Base-by-base conservation (phyloP, 148 eudicot genomes). In the Dysphania ambrosioides region DNA sequence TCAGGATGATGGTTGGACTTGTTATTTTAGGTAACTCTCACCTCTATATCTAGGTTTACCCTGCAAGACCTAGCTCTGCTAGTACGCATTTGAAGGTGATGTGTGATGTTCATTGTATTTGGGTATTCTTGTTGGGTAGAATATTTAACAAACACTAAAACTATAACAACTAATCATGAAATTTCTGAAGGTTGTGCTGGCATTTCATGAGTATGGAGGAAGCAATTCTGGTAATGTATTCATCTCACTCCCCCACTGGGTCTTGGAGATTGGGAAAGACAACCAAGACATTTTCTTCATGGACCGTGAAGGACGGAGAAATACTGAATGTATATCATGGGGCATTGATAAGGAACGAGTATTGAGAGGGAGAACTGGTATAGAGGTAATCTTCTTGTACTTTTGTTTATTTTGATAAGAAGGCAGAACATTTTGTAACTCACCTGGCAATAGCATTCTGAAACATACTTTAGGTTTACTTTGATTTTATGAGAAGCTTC, bases 401-500 rank as follows among this genome's bases (percentile, higher is more conserved):
- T 41, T 75, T 11, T 67, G 34, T 67, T 73, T 72, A 29, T 40
- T 64, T 36, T 6, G 13, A 24, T 29, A n/a, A 23, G 41, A 68
- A 31, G n/a, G 66, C 61, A 57, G 76, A 24, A 24, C 40, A 58
- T 8, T 34, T 64, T 68, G 34, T 62, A 70, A 57, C 57, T 32
- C 68, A 65, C 38, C 41, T 27, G 51, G 66, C 62, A 55, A 44
- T 75, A 19, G 60, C 61, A 11, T 68, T 76, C 36, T 73, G 75
- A 9, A 31, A 68, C 27, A 56, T 69, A 73, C 53, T 81, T 69
- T 80, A 90, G 92, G 91, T 86, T 62, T 88, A 86, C 79, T 88
- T 82, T 84, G 96, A 90, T 73, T 84, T 83, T 77, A 90, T 90
- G 96, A 88, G 92, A 81, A 86, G 92, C 85, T 90, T 90, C 82